These are phyloP conservation scores for Globisporangium polare DNA, from an alignment of 352 stramenopile genomes.

Conservation along the genomic window DNA sequence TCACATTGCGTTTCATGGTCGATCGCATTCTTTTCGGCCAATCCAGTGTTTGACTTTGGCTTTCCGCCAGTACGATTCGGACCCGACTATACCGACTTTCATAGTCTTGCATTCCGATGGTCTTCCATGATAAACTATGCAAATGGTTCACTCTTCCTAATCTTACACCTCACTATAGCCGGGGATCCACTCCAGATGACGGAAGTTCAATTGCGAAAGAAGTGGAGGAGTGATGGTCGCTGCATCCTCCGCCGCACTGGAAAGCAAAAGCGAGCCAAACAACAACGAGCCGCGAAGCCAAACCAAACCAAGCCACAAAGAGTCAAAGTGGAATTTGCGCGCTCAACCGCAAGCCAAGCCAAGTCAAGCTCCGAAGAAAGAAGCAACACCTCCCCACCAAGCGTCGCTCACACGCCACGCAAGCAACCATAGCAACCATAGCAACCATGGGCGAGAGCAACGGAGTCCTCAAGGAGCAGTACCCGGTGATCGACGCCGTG, in stretches of 20 bases:
- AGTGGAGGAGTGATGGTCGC: neutral
- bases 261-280: conserved; percentile 1
- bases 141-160: no score
- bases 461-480: conserved; percentile 9
- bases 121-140: neutral
- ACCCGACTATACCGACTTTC: neutral
- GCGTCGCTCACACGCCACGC: neutral
- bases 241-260: neutral
- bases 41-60: neutral
- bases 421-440: neutral
- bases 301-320: neutral
- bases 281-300: no score
- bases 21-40: conserved; percentile 2
- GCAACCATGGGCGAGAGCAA: conserved; percentile 12
- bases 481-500: conserved; percentile 34
- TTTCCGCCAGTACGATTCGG: neutral
- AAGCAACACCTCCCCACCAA: neutral
- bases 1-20: conserved; percentile 8
- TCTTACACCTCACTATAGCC: no score
- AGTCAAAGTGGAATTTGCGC: conserved; percentile 14
- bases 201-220: neutral
- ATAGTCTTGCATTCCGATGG: neutral
- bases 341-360: conserved; percentile 5
- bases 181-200: neutral
- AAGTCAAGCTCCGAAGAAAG: neutral